Evolutionary conservation across 108 stramenopile genomes (phyloP).

Genomic region (Cyclostephanos tholiformis): DNA sequence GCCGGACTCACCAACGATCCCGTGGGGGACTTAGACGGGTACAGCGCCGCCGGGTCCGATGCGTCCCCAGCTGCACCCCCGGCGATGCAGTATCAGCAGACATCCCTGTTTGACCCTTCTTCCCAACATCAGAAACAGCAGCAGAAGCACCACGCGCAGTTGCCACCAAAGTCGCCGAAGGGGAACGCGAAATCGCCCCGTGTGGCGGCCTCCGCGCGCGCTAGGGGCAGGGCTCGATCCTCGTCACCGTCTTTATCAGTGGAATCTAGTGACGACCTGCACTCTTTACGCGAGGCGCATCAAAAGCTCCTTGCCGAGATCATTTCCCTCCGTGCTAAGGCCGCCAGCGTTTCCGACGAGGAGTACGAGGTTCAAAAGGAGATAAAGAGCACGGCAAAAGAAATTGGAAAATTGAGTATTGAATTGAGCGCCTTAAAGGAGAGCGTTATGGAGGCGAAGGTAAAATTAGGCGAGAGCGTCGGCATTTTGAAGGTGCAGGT

Average conservation of each 20-base stretch:
- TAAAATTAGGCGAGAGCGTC: conserved; percentile 66
- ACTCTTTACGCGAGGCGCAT: conserved; percentile 58
- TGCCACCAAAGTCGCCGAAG: conserved; percentile 3
- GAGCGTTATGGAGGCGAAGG: conserved; percentile 70
- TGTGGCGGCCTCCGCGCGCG: conserved; percentile 23
- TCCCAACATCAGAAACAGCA: conserved; percentile 12
- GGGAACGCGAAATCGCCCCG: background rate
- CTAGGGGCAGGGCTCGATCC: background rate
- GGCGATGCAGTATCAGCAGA: conserved; percentile 2
- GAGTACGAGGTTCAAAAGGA: conserved; percentile 75
- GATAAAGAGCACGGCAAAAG: conserved; percentile 55
- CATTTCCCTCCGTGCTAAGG: conserved; percentile 76
- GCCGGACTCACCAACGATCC: conserved; percentile 62
- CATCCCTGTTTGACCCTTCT: background rate
- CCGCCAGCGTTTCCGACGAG: conserved; percentile 73
- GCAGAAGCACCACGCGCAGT: conserved; percentile 9
- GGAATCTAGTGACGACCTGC: conserved; percentile 54
- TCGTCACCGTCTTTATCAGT: background rate
- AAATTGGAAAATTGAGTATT: conserved; percentile 61
- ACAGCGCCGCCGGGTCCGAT: conserved; percentile 22
- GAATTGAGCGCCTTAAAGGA: conserved; percentile 63
- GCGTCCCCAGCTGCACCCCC: background rate
- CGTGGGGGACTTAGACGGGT: conserved; percentile 32
- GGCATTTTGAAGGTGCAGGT: conserved; percentile 71
- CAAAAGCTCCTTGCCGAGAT: conserved; percentile 87